phyloP scores from a whole-genome alignment of 208 protist species.

The Leishmania tarentolae region DNA sequence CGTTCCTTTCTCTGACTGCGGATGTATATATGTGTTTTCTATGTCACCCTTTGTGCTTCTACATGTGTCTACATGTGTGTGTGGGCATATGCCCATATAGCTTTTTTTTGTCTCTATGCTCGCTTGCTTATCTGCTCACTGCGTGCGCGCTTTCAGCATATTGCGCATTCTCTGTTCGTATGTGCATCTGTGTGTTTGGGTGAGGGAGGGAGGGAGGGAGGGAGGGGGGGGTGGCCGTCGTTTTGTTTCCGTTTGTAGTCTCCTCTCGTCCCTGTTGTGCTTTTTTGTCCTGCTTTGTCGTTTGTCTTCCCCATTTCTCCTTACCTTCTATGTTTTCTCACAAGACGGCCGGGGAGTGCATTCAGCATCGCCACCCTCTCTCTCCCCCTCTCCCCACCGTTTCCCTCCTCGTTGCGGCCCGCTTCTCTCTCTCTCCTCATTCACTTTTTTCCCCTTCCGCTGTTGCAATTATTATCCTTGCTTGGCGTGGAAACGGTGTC shows the following conservation, averaged over 20 bases:
- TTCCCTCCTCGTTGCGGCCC: background rate
- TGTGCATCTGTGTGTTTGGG: background rate
- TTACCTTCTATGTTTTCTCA: background rate
- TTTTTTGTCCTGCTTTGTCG: background rate
- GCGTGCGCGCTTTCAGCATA: too few species aligned
- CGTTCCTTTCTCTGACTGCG: background rate
- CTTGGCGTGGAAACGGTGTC: background rate
- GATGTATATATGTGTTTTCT: background rate
- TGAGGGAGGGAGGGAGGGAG: too few species aligned
- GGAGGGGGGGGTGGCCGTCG: background rate
- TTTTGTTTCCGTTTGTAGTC: background rate
- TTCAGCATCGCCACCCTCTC: background rate
- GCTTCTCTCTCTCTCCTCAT: background rate
- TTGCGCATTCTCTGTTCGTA: background rate
- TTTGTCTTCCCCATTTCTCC: background rate
- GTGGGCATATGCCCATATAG: background rate
- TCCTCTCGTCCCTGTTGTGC: background rate
- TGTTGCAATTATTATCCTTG: background rate
- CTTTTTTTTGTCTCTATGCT: background rate
- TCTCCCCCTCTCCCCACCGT: background rate
- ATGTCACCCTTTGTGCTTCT: background rate
- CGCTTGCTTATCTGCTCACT: too few species aligned
- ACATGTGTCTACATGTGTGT: conserved; percentile 5
- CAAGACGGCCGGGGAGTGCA: background rate
- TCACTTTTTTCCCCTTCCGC: background rate